Evolutionary conservation across 306 rosid genomes (phyloP).

Genomic region (Echinosophora koreensis): DNA sequence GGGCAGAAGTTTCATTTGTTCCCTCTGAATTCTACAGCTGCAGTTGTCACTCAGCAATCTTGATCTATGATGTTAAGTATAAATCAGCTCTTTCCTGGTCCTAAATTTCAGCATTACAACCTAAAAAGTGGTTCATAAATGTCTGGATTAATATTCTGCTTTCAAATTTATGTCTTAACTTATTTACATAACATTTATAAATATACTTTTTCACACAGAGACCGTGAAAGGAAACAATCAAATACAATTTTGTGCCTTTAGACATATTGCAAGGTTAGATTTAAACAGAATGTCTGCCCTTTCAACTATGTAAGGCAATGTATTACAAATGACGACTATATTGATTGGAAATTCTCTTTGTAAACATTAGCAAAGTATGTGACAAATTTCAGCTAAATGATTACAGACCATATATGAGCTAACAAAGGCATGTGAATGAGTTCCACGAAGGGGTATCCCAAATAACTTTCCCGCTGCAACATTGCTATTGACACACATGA

Average conservation of each 20-base stretch:
- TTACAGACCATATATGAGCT: conserved; percentile 95
- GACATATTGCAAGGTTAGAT: conserved; percentile 7
- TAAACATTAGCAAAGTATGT: conserved; percentile 37
- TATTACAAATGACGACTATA: conserved; percentile 7
- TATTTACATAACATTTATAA: conserved; percentile 10
- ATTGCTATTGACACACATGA: conserved; percentile 71
- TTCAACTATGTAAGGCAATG: conserved; percentile 1
- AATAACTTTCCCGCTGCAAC: conserved; percentile 98
- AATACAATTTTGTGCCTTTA: not conserved
- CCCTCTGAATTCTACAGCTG: conserved; percentile 1
- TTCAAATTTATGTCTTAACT: conserved; percentile 15
- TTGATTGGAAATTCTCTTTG: conserved; percentile 23
- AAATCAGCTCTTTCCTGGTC: conserved; percentile 20
- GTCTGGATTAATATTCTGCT: not conserved
- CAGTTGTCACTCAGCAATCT: conserved; percentile 22
- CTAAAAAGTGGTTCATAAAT: not conserved
- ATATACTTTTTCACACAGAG: not conserved
- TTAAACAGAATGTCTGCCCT: conserved; percentile 20
- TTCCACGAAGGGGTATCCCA: conserved; percentile 97
- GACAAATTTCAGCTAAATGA: conserved; percentile 41
- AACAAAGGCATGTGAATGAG: conserved; percentile 99
- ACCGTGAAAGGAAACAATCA: conserved; percentile 1
- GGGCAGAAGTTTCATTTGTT: conserved; percentile 5
- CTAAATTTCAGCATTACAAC: conserved; percentile 14
- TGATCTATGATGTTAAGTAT: not conserved